Evolutionary conservation across 192 early-diverging fungal species (phyloP).

Genomic region (Coemansia sp.): DNA sequence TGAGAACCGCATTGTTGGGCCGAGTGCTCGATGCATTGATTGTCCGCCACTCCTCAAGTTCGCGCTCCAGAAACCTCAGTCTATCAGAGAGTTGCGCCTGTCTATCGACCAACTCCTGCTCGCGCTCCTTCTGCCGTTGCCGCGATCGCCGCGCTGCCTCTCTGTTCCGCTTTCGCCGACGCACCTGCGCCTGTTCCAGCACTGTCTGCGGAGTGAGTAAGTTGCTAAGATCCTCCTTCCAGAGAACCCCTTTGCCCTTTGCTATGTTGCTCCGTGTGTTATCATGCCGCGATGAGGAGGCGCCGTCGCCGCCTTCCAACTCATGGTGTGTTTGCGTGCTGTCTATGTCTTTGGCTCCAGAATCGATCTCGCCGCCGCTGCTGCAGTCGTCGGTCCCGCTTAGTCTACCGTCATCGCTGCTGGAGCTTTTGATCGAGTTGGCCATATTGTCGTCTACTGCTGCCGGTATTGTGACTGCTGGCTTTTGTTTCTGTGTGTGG

Average conservation of each 20-base stretch:
- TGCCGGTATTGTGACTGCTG: not conserved
- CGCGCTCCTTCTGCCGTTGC: slow-evolving; percentile 37
- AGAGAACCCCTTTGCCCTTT: slow-evolving; percentile 6
- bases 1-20: slow-evolving; percentile 6
- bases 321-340: not conserved
- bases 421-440: not conserved
- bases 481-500: not conserved
- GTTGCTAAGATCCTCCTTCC: slow-evolving; percentile 38
- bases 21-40: slow-evolving; percentile 22
- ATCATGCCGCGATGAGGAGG: not conserved
- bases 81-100: slow-evolving; percentile 25
- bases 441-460: not conserved
- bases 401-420: not conserved
- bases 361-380: slow-evolving; percentile 13
- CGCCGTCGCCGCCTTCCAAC: not conserved
- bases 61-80: slow-evolving; percentile 20
- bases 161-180: slow-evolving; percentile 43
- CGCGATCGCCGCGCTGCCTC: slow-evolving; percentile 49
- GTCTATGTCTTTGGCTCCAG: not conserved
- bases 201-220: slow-evolving; percentile 42
- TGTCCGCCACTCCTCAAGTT: slow-evolving; percentile 41
- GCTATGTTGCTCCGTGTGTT: not conserved
- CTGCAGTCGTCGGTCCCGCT: slow-evolving; percentile 9
- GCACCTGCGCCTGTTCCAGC: slow-evolving; percentile 33
- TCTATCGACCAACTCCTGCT: slow-evolving; percentile 32